Percentiles rank a stretch among this genome's conserved stretches.
Evolutionary conservation across 2,329 filamentous ascomycete species (phyloP).

Genomic region (Fusarium camptoceras): DNA sequence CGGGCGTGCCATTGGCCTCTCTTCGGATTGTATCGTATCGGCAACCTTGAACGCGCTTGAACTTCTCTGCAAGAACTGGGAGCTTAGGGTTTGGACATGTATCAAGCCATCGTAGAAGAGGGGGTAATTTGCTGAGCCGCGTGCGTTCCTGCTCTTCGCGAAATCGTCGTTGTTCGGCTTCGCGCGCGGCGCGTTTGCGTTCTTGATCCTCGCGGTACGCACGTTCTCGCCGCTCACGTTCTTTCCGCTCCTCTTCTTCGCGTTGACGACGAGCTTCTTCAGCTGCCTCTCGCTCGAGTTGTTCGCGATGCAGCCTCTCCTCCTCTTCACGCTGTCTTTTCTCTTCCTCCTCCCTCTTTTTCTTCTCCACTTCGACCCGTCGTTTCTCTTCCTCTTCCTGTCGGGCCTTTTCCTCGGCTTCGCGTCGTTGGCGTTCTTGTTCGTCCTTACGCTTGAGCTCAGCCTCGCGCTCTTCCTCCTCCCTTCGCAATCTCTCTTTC

Average conservation of each 20-base stretch:
- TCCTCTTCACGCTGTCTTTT: slow-evolving; percentile 58
- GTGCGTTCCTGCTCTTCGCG: slow-evolving; percentile 66
- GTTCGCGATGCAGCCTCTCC: slow-evolving; percentile 58
- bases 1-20: slow-evolving; percentile 62
- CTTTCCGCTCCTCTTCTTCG: slow-evolving; percentile 65
- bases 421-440: slow-evolving; percentile 51
- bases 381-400: slow-evolving; percentile 55
- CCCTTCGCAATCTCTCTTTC: slow-evolving; percentile 46
- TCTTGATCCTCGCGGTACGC: slow-evolving; percentile 60
- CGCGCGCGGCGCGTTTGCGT: slow-evolving; percentile 61
- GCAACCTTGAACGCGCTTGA: slow-evolving; percentile 68
- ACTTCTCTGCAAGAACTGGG: slow-evolving; percentile 63
- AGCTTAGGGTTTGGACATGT: slow-evolving; percentile 63
- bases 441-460: slow-evolving; percentile 54
- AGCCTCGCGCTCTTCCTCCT: slow-evolving; percentile 51
- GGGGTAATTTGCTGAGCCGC: slow-evolving; percentile 68
- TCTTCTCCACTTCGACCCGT: slow-evolving; percentile 55
- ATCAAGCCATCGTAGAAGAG: slow-evolving; percentile 71
- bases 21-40: slow-evolving; percentile 72
- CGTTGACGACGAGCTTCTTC: slow-evolving; percentile 62
- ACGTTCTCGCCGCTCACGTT: slow-evolving; percentile 61
- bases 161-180: slow-evolving; percentile 63
- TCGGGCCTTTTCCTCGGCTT: slow-evolving; percentile 52
- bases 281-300: slow-evolving; percentile 60
- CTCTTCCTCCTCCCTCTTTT: slow-evolving; percentile 54